phyloP scores from a whole-genome alignment of 2,329 filamentous ascomycete species.

The Sclerotinia glacialis region DNA sequence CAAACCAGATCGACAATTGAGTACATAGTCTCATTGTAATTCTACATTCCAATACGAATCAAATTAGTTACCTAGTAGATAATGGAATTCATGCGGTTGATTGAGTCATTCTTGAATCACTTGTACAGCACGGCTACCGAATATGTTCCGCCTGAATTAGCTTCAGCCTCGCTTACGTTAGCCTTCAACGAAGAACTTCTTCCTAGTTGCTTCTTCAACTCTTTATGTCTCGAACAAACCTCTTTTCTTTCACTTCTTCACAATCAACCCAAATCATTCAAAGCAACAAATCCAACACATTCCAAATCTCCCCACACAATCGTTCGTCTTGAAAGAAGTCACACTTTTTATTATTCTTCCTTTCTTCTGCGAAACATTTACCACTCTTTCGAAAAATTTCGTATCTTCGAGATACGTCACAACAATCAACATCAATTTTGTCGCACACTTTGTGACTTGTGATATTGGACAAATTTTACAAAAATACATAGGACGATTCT shows the following conservation, averaged over 20 bases:
- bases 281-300: neutral
- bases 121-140: neutral
- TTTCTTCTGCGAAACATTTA: neutral
- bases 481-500: neutral
- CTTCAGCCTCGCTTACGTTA: conserved; percentile 16
- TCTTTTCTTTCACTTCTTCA: conserved; percentile 13
- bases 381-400: conserved; percentile 3
- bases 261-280: neutral
- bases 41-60: neutral
- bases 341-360: neutral
- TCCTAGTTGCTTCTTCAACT: neutral
- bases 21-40: no score
- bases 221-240: neutral
- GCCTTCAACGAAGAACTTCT: neutral
- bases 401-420: conserved; percentile 12
- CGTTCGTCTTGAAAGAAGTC: neutral
- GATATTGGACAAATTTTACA: neutral
- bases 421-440: neutral
- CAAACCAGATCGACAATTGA: no score
- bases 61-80: neutral
- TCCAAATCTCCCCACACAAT: neutral
- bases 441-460: conserved; percentile 12
- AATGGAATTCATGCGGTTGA: neutral
- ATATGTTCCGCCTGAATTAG: neutral
- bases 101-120: neutral